Conservation (phyloP, 345 rosid genomes). For the Euphorbia pulcherrima region DNA sequence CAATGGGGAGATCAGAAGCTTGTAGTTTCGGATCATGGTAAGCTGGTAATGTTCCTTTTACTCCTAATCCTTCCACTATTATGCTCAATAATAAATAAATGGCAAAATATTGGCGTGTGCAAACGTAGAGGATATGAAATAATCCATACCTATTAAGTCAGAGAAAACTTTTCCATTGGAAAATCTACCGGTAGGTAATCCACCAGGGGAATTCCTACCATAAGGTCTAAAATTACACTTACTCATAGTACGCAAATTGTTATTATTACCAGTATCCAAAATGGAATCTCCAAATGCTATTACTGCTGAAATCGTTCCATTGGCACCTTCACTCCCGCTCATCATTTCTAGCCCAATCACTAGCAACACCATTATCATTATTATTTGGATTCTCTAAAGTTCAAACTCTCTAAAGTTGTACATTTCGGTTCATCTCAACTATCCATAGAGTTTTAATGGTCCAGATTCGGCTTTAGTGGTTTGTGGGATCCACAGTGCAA, state of each 20-base stretch:
- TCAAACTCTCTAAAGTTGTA: no score
- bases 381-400: no score
- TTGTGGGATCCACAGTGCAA: no score
- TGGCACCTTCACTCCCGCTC: neutral
- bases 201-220: constrained; percentile 43
- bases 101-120: neutral
- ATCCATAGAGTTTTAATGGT: no score
- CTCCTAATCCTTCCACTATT: constrained; percentile 46
- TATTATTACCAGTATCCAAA: constrained; percentile 62
- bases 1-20: constrained; percentile 52
- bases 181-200: constrained; percentile 53
- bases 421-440: no score
- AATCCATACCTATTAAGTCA: constrained; percentile 43
- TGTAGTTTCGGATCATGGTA: constrained; percentile 47
- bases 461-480: no score
- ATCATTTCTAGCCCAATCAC: neutral
- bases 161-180: constrained; percentile 49
- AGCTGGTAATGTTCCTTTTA: constrained; percentile 49
- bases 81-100: no score
- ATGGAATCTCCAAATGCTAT: constrained; percentile 54
- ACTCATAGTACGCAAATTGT: constrained; percentile 30
- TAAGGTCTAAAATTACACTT: constrained; percentile 52
- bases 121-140: neutral
- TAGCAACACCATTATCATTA: no score
- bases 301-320: constrained; percentile 30